phyloP scores from a whole-genome alignment of 345 rosid species.

The Citrus australasica region DNA sequence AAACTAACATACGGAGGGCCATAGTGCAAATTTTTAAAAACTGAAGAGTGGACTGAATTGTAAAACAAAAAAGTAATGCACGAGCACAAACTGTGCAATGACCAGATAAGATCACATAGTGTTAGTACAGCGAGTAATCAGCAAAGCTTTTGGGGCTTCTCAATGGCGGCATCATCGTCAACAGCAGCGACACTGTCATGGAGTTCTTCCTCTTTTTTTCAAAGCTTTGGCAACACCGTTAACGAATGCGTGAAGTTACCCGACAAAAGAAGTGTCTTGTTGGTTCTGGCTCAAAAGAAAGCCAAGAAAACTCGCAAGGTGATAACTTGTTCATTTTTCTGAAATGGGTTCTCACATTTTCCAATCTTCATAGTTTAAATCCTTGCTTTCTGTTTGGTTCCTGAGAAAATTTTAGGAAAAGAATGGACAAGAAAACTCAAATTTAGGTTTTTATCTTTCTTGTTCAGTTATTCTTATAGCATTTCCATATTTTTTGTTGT shows the following conservation, averaged over 20 bases:
- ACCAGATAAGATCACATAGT: slow-evolving; percentile 18
- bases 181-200: slow-evolving; percentile 59
- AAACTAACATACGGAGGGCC: neutral
- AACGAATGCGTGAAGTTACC: slow-evolving; percentile 39
- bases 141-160: neutral
- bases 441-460: neutral
- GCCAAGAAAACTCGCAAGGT: slow-evolving; percentile 76
- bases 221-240: slow-evolving; percentile 33
- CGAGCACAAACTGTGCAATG: too few species aligned
- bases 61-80: neutral
- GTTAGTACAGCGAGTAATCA: neutral
- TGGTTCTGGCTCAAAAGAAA: slow-evolving; percentile 68
- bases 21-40: neutral
- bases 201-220: slow-evolving; percentile 48
- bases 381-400: neutral
- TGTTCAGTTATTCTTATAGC: neutral
- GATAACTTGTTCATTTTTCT: slow-evolving; percentile 2
- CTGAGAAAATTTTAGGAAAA: neutral
- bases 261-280: slow-evolving; percentile 32
- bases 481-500: neutral
- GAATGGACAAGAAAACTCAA: neutral
- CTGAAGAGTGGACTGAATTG: neutral
- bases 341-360: slow-evolving; percentile 8
- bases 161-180: slow-evolving; percentile 30
- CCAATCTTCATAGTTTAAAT: neutral